Base-by-base conservation (phyloP, 2,329 filamentous ascomycete genomes). In the Trichoderma breve region DNA sequence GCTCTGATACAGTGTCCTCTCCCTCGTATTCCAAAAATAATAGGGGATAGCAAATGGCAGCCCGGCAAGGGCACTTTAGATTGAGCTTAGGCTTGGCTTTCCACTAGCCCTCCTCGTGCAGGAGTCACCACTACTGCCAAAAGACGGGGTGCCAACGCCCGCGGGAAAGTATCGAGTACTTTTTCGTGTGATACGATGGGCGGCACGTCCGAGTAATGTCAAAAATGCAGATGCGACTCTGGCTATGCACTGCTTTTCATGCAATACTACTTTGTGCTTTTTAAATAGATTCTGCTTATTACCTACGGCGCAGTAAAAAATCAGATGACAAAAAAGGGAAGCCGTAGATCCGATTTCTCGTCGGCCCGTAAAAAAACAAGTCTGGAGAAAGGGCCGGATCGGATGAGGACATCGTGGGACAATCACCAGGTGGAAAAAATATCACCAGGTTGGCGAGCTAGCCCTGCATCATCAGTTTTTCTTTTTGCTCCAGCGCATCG, bases 11-110 rank as follows among this genome's bases (percentile, higher is more conserved):
- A 43, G 39, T 43, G 8, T 34, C n/a, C 8, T 34, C 21, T 34
- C 11, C 26, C 66, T 69, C 66, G 66, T 69, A 69, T 69, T 61
- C 66, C 53, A 30, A 51, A 34, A 47, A 34, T 61, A 60, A 58
- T 68, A 60, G 30, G 53, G 53, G 65, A 18, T 6, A 5, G n/a
- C 43, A 36, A 12, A 28, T 67, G 43, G 63, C 21, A 36, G 51
- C 24, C 62, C 36, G 39, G 43, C 43, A 60, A 60, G 28, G 53
- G 34, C 65, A 47, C 39, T 68, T 58, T 39, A 67, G 51, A 68
- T 60, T 47, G 36, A 60, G 53, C 51, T 47, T 61, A 21, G 64
- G 21, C 64, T 58, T 68, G 64, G 64, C 64, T 58, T 58, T 36
- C 32, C 53, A 34, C 30, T 43, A 39, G 26, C 28, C n/a, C 7